A percentile compares a stretch with the other conserved stretches of the same genome.
Evolutionary conservation across 208 protist genomes (phyloP).

Genomic region (Leishmania tarentolae): DNA sequence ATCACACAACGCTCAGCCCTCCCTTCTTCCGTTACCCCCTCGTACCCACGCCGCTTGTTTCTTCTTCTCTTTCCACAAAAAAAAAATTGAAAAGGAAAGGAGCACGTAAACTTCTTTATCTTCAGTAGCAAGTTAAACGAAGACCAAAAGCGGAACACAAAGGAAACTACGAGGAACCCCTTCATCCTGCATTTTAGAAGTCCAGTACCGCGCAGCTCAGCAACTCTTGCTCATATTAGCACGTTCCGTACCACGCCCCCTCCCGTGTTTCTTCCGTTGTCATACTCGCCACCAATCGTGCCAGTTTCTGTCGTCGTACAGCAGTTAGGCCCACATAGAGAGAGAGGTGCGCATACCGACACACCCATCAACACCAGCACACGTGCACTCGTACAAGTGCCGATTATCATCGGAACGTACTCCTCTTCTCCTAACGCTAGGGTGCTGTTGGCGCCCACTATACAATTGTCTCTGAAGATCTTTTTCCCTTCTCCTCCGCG

Average conservation of each 20-base stretch:
- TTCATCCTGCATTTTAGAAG: not conserved
- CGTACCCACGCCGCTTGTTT: not conserved
- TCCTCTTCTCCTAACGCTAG: not conserved
- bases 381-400: not conserved
- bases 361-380: not conserved
- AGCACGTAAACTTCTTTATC: not conserved
- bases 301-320: not conserved
- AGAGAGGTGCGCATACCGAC: not conserved
- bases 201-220: not conserved
- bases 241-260: too few species aligned
- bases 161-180: not conserved
- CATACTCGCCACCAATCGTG: not conserved
- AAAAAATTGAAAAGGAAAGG: slow-evolving; percentile 1
- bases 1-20: not conserved
- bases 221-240: not conserved
- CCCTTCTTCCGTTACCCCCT: not conserved
- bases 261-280: not conserved
- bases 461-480: slow-evolving; percentile 11
- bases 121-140: not conserved
- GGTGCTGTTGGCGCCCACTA: slow-evolving; percentile 5
- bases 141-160: not conserved
- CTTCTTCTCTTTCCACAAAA: not conserved
- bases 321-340: not conserved
- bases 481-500: slow-evolving; percentile 1
- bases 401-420: not conserved